Evolutionary conservation across 257 asterid genomes (phyloP).

Genomic region (Przewalskia tangutica): DNA sequence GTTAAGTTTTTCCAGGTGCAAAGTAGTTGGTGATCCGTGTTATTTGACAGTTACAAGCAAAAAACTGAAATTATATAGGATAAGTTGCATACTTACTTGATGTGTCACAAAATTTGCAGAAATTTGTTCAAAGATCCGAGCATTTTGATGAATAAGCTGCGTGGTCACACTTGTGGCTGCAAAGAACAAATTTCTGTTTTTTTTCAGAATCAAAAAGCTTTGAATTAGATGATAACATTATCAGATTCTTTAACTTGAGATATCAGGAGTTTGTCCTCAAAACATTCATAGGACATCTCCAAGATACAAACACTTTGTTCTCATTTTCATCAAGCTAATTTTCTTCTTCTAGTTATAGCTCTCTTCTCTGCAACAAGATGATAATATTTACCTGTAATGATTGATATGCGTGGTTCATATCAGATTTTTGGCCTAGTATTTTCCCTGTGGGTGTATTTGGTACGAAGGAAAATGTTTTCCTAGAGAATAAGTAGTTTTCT

Average conservation of each 20-base stretch:
- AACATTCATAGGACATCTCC: not conserved
- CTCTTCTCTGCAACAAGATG: too few species aligned
- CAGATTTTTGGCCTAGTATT: too few species aligned
- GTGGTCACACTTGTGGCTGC: constrained; percentile 39
- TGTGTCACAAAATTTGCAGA: constrained; percentile 52
- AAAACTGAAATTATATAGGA: not conserved
- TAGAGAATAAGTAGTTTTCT: too few species aligned
- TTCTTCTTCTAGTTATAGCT: not conserved
- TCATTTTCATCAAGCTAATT: not conserved
- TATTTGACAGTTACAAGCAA: not conserved
- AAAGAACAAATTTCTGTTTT: not conserved
- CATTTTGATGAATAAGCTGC: constrained; percentile 67
- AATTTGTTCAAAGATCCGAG: constrained; percentile 60
- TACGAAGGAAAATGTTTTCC: too few species aligned
- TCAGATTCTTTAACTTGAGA: not conserved
- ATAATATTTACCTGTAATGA: too few species aligned
- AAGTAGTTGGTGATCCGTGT: not conserved
- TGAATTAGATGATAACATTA: not conserved
- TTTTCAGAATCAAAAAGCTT: constrained; percentile 1
- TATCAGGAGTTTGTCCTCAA: not conserved
- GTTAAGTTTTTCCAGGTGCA: not conserved
- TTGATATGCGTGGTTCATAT: not conserved
- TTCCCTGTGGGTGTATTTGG: too few species aligned
- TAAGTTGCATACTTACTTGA: constrained; percentile 31
- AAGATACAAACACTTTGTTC: not conserved